Conservation (phyloP, 352 stramenopile genomes). For the Thalassiosira mediterranea region DNA sequence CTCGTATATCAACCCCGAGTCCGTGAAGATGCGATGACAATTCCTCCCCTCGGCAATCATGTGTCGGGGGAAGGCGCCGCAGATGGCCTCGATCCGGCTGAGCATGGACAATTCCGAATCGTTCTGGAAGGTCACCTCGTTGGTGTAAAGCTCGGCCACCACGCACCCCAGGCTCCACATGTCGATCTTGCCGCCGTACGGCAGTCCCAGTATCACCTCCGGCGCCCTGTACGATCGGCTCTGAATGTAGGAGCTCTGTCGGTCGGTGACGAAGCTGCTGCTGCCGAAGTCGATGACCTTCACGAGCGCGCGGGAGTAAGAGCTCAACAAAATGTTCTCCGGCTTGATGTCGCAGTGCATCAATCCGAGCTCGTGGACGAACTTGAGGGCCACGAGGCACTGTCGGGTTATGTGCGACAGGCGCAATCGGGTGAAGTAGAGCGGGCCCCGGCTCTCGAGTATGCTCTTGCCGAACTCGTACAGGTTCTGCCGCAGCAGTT, state of each 20-base stretch:
- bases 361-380: conserved; percentile 88
- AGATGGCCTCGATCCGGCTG: conserved; percentile 88
- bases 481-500: conserved; percentile 96
- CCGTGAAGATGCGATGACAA: conserved; percentile 83
- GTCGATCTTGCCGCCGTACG: conserved; percentile 90
- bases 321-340: conserved; percentile 78
- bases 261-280: conserved; percentile 88
- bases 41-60: conserved; percentile 82
- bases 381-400: conserved; percentile 86
- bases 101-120: conserved; percentile 89
- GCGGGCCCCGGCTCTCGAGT: conserved; percentile 85
- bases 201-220: conserved; percentile 90
- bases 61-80: conserved; percentile 78
- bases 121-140: conserved; percentile 90
- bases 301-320: conserved; percentile 80
- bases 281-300: conserved; percentile 95
- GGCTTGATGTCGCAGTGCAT: conserved; percentile 8
- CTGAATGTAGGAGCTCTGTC: conserved; percentile 90
- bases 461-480: conserved; percentile 96
- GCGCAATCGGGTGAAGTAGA: conserved; percentile 93
- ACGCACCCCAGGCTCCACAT: conserved; percentile 91
- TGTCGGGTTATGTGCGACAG: conserved; percentile 89
- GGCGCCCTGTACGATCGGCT: conserved; percentile 88
- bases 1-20: conserved; percentile 84
- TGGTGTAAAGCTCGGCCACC: conserved; percentile 90